Base-by-base conservation (phyloP, 2,329 filamentous ascomycete species). In the Colletotrichum camelliae region DNA sequence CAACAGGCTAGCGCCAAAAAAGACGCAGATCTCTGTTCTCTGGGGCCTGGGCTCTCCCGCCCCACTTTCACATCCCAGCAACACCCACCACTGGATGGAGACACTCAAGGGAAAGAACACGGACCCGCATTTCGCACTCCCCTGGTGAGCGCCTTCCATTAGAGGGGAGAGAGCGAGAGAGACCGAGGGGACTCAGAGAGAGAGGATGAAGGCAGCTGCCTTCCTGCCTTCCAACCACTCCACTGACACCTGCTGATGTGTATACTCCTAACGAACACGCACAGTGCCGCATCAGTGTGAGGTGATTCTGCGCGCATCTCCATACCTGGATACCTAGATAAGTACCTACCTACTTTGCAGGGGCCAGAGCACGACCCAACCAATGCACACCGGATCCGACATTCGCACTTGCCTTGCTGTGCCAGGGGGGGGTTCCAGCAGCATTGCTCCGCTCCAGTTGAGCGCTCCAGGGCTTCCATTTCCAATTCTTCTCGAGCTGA, bases 21-120 rank as follows among this genome's bases (percentile, higher is more conserved):
- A 60, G 61, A 65, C 76, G 76, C 76, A 77, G 76, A 76, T 77
- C 76, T 77, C 74, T 77, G 72, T 74, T 76, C 65, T 65, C 70
- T 58, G 70, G 58, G 64, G 72, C 72, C 74, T 75, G 67, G 74
- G 70, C 70, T 73, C 37, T 69, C 16, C n/a, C 58, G 27, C 15
- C 21, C 73, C 48, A 67, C 75, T 70, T 37, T 39, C 13, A 35
- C 5, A 48, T 72, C 72, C 61, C 64, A 48, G 64, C 16, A 27
- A 27, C 3, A 21, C 24, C 35, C 35, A 67, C n/a, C 8, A 58
- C 33, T 58, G 65, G 65, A 67, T 57, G 29, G 48, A 37, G 66
- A 15, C 33, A 16, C 48, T 29, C 12, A 65, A 76, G 37, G 27
- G 73, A n/a, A 75, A 55, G 43, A 61, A 48, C 64, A 68, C 24